Evolutionary conservation across 495 filamentous ascomycete genomes (phyloP).

Genomic region (Aspergillus mulundensis): DNA sequence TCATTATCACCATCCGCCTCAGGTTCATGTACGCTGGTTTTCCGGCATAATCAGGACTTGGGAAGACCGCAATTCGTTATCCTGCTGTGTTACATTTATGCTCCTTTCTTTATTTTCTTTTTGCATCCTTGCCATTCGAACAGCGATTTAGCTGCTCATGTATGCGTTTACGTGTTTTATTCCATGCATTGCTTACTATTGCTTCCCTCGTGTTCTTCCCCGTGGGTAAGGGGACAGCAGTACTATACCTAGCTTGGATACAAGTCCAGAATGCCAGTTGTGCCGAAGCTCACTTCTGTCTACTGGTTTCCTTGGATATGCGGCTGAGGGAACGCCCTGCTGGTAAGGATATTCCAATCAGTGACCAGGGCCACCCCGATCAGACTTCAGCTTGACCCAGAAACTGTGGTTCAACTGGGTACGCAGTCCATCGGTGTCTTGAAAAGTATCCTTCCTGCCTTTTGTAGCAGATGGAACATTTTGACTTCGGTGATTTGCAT

Average conservation of each 20-base stretch:
- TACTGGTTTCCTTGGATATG: not conserved
- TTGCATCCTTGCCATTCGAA: slow-evolving; percentile 11
- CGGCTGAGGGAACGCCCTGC: not conserved
- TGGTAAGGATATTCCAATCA: not conserved
- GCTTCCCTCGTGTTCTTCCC: slow-evolving; percentile 1
- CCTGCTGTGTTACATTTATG: slow-evolving; percentile 24
- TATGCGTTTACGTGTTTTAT: slow-evolving; percentile 7
- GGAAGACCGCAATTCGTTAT: slow-evolving; percentile 37
- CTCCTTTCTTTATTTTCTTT: slow-evolving; percentile 1
- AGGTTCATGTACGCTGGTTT: slow-evolving; percentile 22
- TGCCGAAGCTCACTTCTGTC: not conserved
- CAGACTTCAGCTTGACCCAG: not conserved
- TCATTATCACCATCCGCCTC: slow-evolving; percentile 9
- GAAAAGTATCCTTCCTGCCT: not conserved
- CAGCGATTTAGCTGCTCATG: slow-evolving; percentile 13
- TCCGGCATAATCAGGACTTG: slow-evolving; percentile 43
- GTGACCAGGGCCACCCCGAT: too few species aligned
- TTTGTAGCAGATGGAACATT: not conserved
- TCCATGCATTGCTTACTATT: not conserved
- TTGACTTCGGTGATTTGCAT: not conserved
- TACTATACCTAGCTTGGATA: slow-evolving; percentile 21
- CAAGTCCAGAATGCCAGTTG: slow-evolving; percentile 11
- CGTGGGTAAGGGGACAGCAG: slow-evolving; percentile 9
- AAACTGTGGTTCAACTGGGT: not conserved
- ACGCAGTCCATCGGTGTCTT: not conserved